Conservation (phyloP, 2,329 filamentous ascomycete species). For the Pseudofabraea citricarpa region DNA sequence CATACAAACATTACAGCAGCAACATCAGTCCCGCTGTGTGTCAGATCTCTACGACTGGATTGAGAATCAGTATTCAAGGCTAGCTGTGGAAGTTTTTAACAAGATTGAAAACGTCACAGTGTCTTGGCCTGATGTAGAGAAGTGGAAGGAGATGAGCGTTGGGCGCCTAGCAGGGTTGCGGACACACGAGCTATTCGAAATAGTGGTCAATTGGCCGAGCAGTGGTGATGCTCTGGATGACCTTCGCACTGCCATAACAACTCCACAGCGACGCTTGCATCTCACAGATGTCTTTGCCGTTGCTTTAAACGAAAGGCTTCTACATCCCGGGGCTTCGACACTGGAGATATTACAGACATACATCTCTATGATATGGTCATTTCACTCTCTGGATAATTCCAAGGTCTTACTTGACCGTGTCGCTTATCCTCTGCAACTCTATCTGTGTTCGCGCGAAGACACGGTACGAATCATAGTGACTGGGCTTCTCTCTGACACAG, state of each 20-base stretch:
- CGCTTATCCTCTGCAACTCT: slow-evolving; percentile 67
- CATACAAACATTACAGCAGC: slow-evolving; percentile 21
- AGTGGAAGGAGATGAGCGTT: slow-evolving; percentile 67
- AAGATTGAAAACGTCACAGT: slow-evolving; percentile 31
- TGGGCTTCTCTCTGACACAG: slow-evolving; percentile 61
- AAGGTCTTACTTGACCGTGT: slow-evolving; percentile 74
- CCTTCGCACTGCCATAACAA: slow-evolving; percentile 64
- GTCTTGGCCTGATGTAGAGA: slow-evolving; percentile 53
- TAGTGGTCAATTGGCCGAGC: slow-evolving; percentile 69
- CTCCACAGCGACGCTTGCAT: slow-evolving; percentile 62
- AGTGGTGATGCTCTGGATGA: slow-evolving; percentile 71
- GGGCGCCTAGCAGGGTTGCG: slow-evolving; percentile 64
- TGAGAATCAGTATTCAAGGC: slow-evolving; percentile 58
- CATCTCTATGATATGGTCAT: slow-evolving; percentile 73
- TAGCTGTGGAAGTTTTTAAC: slow-evolving; percentile 57
- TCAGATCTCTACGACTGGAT: slow-evolving; percentile 61
- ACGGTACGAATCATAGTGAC: slow-evolving; percentile 74
- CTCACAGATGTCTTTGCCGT: slow-evolving; percentile 66
- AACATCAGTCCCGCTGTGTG: slow-evolving; percentile 49
- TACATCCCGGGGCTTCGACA: slow-evolving; percentile 73
- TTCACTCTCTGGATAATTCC: slow-evolving; percentile 70
- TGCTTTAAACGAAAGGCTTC: slow-evolving; percentile 58
- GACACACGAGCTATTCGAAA: slow-evolving; percentile 72
- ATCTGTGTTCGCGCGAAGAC: slow-evolving; percentile 71
- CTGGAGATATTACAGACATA: slow-evolving; percentile 73